Base-by-base conservation (phyloP, 1,284 basidiomycete genomes). In the Apiotrichum akiyoshidainum region DNA sequence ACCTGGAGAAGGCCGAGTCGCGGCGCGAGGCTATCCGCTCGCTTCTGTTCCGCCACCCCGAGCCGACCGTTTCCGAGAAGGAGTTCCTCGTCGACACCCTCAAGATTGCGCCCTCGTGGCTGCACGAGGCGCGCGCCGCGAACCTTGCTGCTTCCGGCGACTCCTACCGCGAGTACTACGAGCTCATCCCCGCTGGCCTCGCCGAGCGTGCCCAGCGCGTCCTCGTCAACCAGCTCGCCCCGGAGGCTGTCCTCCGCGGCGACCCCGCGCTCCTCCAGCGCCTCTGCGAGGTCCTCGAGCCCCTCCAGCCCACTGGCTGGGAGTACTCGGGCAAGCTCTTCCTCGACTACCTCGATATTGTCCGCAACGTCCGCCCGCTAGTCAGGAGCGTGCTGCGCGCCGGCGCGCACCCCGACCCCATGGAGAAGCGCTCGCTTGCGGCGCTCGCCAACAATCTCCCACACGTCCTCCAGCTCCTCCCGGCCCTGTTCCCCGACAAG, bases 211-310 rank as follows among this genome's bases (percentile, higher is more conserved):
- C 95, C 0, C 93, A 97, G 72, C 84, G 86, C 44, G 80, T 96
- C 22, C 90, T 90, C 1, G 82, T 92, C 34, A 77, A 81, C 8
- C 86, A 92, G 64, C 83, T 99, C n/a, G 91, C 90, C 10, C 90
- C 92, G 1, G 95, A 98, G 68, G 90, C 89, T 0, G 81, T 97
- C 54, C 82, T 97, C 46, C 83, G 90, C 11, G 84, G 86, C 51
- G 94, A 98, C 74, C 76, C 87, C 10, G 83, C 81, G 2, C 79
- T 95, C 10, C 79, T 98, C n/a, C 80, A 81, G 39, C 81, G 82
- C n/a, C 74, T 98, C 13, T 90, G 98, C 66, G 80, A 80, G 47
- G 82, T 82, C 2, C 86, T 98, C 65, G 81, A 81, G 34, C 82
- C 82, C 14, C 83, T 83, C 40, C 76, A 81, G 16, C 84, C 92